These are phyloP conservation scores for Penicillium pulvis DNA, from an alignment of 495 filamentous ascomycete genomes.

Conservation along the genomic window DNA sequence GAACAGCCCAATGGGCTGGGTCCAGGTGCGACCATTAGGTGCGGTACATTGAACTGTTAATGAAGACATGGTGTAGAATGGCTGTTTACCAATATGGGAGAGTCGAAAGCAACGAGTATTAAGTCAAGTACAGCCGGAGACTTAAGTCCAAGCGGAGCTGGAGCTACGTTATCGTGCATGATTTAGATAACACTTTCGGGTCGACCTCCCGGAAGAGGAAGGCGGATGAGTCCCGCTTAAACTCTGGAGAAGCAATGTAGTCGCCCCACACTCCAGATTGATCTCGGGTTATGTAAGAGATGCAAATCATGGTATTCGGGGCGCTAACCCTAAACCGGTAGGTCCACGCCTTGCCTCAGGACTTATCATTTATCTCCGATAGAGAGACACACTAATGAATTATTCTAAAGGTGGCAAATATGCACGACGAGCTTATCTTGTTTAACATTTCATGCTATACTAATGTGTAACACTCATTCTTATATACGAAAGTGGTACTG, in stretches of 20 bases:
- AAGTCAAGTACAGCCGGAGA: constrained; percentile 18
- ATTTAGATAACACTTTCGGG: constrained; percentile 21
- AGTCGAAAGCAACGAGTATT: constrained; percentile 9
- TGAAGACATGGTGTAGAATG: constrained; percentile 18
- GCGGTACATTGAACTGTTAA: constrained; percentile 30
- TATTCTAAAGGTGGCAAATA: neutral
- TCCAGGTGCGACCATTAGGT: constrained; percentile 82
- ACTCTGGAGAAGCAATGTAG: constrained; percentile 16
- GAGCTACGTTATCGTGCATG: constrained; percentile 12
- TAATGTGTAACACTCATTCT: neutral
- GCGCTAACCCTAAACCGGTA: constrained; percentile 22
- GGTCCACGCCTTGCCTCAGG: constrained; percentile 23
- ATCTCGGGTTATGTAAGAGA: constrained; percentile 6
- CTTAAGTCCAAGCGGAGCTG: constrained; percentile 18
- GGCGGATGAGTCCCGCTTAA: constrained; percentile 6
- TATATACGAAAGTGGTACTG: neutral
- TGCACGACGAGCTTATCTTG: too few relatives aligned
- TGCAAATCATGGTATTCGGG: neutral
- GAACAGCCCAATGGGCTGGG: constrained; percentile 78
- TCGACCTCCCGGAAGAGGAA: constrained; percentile 26
- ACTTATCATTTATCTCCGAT: neutral
- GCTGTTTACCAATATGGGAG: neutral
- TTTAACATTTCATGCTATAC: neutral
- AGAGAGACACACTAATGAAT: constrained; percentile 3
- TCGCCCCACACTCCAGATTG: constrained; percentile 15